Evolutionary conservation across 148 eudicot genomes (phyloP), one percentile per base, ranked within the genome.

Genomic region (Camellia lanceoleosa): DNA sequence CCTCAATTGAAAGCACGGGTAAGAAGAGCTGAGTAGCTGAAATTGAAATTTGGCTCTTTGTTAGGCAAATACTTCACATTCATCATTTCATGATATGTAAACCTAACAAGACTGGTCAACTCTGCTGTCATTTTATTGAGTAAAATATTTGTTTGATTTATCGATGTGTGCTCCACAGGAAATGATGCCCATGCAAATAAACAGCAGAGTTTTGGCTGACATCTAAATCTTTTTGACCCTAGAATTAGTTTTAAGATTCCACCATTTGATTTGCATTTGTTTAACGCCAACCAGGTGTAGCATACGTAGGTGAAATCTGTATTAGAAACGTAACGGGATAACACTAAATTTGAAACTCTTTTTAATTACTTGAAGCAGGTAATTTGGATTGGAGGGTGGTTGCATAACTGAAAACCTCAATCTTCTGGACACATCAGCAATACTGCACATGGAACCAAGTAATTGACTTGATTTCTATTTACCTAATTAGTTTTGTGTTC

Each of bases 391-490:
- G 74, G 74, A 47, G 74, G 38, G 56, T 70, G 74, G 41, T 47
- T 47, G 74, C 43, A 38, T 70, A 38, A 51, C 71, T 81, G 85
- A 66, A 63, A 52, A 81, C 58, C 52, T 30, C 38, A 43, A 81
- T 63, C 43, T 70, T 43, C 52, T 49, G 66, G 75, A 60, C 20
- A 46, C 47, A 71, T 75, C 38, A 66, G 54, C 30, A 67, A 11
- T 63, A 68, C 80, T 71, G 60, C 79, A 38, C 71, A 89, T 89
- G 91, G 91, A 87, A 60, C 81, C 81, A 80, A 87, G 89, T 89
- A 87, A 82, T 67, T 13, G 66, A 16, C 83, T 79, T 60, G 5
- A 56, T 19, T 67, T 66, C 73, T 49, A 7, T n/a, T 47, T 81
- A 79, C 73, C 19, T 15, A 15, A 14, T 18, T 75, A 61, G 64